Conservation (phyloP, 2,329 filamentous ascomycete genomes). For the Knufia fluminis region DNA sequence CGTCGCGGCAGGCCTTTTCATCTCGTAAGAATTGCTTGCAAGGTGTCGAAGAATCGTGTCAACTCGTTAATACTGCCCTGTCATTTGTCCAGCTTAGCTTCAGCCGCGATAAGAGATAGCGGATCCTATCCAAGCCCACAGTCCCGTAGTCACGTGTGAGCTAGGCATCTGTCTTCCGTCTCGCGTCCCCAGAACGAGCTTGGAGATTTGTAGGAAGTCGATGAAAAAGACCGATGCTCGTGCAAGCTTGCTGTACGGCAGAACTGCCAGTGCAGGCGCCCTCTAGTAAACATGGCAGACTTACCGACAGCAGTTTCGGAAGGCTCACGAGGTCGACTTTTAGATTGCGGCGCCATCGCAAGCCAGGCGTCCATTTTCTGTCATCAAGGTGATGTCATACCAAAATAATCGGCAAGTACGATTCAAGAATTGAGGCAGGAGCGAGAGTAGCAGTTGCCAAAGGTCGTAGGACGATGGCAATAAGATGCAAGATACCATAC, state of each 20-base stretch:
- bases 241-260: too few relatives aligned
- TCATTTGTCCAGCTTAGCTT: background rate
- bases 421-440: background rate
- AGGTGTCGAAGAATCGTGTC: slow-evolving; percentile 8
- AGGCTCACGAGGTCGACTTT: too few relatives aligned
- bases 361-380: too few relatives aligned
- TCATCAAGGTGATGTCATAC: too few relatives aligned
- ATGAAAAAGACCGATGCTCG: too few relatives aligned
- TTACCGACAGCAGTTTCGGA: too few relatives aligned
- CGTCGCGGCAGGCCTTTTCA: slow-evolving; percentile 6
- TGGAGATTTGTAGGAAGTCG: too few relatives aligned
- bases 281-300: too few relatives aligned
- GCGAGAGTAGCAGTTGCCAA: background rate
- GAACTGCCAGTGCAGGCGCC: too few relatives aligned
- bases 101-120: slow-evolving; percentile 1
- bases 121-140: background rate
- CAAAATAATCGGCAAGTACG: too few relatives aligned
- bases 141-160: background rate
- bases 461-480: background rate
- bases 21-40: slow-evolving; percentile 10
- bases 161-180: background rate
- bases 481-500: background rate
- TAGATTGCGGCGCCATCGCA: too few relatives aligned
- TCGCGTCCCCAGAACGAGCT: too few relatives aligned
- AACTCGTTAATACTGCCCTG: background rate